These are phyloP conservation scores for Malus sylvestris DNA, from an alignment of 306 rosid species.

Conservation along the genomic window DNA sequence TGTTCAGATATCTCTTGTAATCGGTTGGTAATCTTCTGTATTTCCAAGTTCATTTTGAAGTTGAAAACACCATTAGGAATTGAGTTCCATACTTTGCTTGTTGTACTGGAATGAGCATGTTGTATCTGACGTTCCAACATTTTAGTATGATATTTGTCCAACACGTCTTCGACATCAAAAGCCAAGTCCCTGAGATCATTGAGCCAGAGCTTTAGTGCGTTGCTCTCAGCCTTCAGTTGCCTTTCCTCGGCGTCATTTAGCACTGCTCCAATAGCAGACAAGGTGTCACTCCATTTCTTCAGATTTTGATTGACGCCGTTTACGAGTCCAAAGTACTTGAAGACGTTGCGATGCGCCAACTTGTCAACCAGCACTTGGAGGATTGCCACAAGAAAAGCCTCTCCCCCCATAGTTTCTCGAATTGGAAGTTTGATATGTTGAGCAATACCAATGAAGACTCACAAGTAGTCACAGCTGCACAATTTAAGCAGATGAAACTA, in stretches of 20 bases:
- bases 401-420: background rate
- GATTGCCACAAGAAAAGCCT: background rate
- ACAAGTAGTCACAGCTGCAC: background rate
- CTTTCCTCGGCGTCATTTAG: background rate
- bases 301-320: background rate
- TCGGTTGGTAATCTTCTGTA: background rate
- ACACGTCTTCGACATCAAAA: slow-evolving; percentile 11
- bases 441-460: background rate
- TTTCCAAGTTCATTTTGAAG: background rate
- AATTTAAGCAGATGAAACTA: too few relatives aligned
- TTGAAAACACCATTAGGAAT: background rate
- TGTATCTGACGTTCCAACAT: background rate
- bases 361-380: background rate
- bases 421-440: background rate
- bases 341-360: background rate
- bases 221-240: background rate
- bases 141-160: slow-evolving; percentile 14
- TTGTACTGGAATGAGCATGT: background rate
- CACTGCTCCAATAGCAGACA: background rate
- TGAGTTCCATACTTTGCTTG: background rate
- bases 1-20: background rate
- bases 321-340: background rate
- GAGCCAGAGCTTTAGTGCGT: background rate
- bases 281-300: background rate
- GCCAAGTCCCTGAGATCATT: slow-evolving; percentile 22